Percentiles rank a stretch among this genome's conserved stretches.
These are phyloP conservation scores for Litchi chinensis DNA, from an alignment of 345 rosid genomes.

Conservation along the genomic window DNA sequence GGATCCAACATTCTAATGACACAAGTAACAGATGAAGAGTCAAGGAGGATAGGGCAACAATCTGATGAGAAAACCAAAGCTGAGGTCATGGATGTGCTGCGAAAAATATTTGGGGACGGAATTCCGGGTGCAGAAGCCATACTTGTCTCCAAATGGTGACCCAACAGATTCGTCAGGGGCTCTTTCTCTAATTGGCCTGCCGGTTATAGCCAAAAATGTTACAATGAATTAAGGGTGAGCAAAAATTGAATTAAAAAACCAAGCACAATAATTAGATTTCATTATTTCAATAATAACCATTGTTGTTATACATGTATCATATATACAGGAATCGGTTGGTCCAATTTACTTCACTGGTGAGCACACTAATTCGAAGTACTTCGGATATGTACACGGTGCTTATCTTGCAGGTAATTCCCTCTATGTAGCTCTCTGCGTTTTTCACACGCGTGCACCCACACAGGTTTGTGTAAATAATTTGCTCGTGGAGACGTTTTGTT, in stretches of 20 bases:
- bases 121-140: constrained; percentile 27
- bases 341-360: constrained; percentile 44
- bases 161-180: constrained; percentile 29
- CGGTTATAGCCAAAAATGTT: constrained; percentile 14
- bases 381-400: constrained; percentile 35
- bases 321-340: constrained; percentile 29
- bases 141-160: constrained; percentile 37
- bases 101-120: constrained; percentile 27
- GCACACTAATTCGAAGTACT: constrained; percentile 27
- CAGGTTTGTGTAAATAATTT: no score
- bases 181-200: constrained; percentile 30
- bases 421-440: background rate
- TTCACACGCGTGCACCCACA: background rate
- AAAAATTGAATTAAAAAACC: background rate
- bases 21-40: constrained; percentile 30
- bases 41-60: constrained; percentile 30
- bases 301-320: background rate
- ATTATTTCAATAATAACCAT: no score
- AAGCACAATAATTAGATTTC: background rate
- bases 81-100: constrained; percentile 26
- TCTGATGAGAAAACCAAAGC: constrained; percentile 19
- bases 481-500: no score
- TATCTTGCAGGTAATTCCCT: constrained; percentile 32
- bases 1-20: constrained; percentile 32
- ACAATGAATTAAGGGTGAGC: constrained; percentile 25